A percentile compares a stretch with the other conserved stretches of the same genome.
These are phyloP conservation scores for Apostasia ramifera DNA, from an alignment of 106 monocot species.

Conservation along the genomic window DNA sequence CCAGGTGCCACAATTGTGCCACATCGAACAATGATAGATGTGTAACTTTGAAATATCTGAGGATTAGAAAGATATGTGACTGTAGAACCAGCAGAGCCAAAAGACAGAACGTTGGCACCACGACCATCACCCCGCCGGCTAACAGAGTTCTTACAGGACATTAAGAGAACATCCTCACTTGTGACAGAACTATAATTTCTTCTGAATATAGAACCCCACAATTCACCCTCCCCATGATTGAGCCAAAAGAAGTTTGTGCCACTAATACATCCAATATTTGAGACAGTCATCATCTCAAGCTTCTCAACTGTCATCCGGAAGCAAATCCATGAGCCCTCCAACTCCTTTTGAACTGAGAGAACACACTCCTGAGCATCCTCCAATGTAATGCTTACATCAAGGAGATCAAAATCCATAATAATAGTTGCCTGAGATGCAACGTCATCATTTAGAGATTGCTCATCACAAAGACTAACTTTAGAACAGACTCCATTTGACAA, in stretches of 20 bases:
- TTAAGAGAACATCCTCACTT: slow-evolving; percentile 57
- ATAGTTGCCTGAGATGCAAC: slow-evolving; percentile 49
- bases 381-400: slow-evolving; percentile 42
- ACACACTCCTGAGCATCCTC: slow-evolving; percentile 34
- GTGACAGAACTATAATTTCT: slow-evolving; percentile 8
- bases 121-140: slow-evolving; percentile 65
- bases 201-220: slow-evolving; percentile 57
- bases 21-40: slow-evolving; percentile 50
- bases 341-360: slow-evolving; percentile 57
- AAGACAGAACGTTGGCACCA: slow-evolving; percentile 69
- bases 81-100: slow-evolving; percentile 57
- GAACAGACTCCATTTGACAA: slow-evolving; percentile 17
- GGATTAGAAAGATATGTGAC: slow-evolving; percentile 54
- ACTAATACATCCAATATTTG: slow-evolving; percentile 61
- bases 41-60: slow-evolving; percentile 34
- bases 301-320: slow-evolving; percentile 49
- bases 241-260: slow-evolving; percentile 55
- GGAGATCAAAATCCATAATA: slow-evolving; percentile 51
- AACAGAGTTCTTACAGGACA: slow-evolving; percentile 51
- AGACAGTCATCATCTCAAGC: slow-evolving; percentile 72
- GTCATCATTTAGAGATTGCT: slow-evolving; percentile 5
- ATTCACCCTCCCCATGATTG: slow-evolving; percentile 80
- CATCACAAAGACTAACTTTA: slow-evolving; percentile 10
- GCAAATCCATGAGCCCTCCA: slow-evolving; percentile 65
- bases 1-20: slow-evolving; percentile 91